Evolutionary conservation across 495 filamentous ascomycete species (phyloP).

Genomic region (Trichoderma asperelloides): DNA sequence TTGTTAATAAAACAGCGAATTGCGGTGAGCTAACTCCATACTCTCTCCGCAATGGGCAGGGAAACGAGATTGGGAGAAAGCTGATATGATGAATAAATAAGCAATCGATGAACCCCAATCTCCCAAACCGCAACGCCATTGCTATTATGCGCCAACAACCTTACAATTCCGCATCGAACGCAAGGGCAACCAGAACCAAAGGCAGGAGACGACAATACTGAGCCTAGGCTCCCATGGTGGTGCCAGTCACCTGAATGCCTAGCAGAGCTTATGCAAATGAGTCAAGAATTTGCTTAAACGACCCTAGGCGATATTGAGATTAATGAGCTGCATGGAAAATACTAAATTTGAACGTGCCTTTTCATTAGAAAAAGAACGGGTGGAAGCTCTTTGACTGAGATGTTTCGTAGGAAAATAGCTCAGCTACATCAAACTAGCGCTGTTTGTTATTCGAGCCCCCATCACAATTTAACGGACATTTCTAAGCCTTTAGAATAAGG

Average conservation of each 20-base stretch:
- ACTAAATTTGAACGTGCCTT: background rate
- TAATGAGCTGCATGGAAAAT: background rate
- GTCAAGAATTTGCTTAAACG: background rate
- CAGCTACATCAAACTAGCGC: background rate
- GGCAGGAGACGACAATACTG: background rate
- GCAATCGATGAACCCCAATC: background rate
- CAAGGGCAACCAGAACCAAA: background rate
- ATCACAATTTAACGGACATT: conserved; percentile 16
- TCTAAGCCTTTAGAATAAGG: conserved; percentile 27
- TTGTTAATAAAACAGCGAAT: too few relatives aligned
- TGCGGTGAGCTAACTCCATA: too few relatives aligned
- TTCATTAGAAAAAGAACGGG: background rate
- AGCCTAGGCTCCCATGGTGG: background rate
- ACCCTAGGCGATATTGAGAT: conserved; percentile 8
- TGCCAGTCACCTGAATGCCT: background rate
- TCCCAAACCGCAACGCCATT: background rate
- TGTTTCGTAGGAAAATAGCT: background rate
- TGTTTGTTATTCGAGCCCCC: background rate
- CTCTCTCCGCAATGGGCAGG: too few relatives aligned
- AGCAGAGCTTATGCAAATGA: background rate
- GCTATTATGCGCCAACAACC: background rate
- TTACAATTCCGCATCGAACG: background rate
- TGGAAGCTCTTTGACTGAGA: background rate
- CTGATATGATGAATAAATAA: too few relatives aligned
- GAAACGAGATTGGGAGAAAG: too few relatives aligned